Base-by-base conservation (phyloP, 768 basidiomycete species). In the Tricholoma furcatifolium region DNA sequence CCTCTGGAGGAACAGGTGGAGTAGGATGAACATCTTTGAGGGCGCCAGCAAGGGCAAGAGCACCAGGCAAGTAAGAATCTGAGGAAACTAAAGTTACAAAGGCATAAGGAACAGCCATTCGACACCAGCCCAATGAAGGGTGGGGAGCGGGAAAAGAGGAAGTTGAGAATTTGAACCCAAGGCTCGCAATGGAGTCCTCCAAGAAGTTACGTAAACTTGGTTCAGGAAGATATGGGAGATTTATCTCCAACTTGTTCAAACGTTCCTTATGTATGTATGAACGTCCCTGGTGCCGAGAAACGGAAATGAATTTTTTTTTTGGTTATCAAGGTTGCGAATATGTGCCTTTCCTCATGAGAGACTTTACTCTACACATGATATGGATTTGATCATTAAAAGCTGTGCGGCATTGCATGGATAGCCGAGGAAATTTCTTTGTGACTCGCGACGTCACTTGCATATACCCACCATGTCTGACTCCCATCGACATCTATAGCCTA, bases 41-140 rank as follows among this genome's bases (percentile, higher is more conserved):
- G 14, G 96, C 90, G 49, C 88, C 90, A 30, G 83, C 89, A 63
- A 93, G 78, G 54, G 88, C 82, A 60, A 98, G 85, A 31, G 90
- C 94, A 49, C 97, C 97, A 31, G 93, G 92, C 47, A 98, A 85
- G 74, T 99, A 99, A 23, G 79, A 76, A 66, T 95, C 88, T 30
- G 93, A 92, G 51, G 96, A 93, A 63, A 98, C 73, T 60, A 99
- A 88, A 38, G 96, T 92, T 60, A 88, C 92, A 69, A 97, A 91
- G 62, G 91, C 92, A 79, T 81, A 86, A 68, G 74, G 75, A 66
- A 66, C 56, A 74, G 83, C 76, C 87, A 88, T 88, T 64, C 61
- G 67, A 61, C 59, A 63, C 57, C 27, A 54, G 59, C 52, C 56
- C 61, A 55, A 62, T 50, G 61, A 60, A 58, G 51, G 59, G 27